phyloP scores from a whole-genome alignment of 2,329 filamentous ascomycete genomes.

The Sporothrix protearum region DNA sequence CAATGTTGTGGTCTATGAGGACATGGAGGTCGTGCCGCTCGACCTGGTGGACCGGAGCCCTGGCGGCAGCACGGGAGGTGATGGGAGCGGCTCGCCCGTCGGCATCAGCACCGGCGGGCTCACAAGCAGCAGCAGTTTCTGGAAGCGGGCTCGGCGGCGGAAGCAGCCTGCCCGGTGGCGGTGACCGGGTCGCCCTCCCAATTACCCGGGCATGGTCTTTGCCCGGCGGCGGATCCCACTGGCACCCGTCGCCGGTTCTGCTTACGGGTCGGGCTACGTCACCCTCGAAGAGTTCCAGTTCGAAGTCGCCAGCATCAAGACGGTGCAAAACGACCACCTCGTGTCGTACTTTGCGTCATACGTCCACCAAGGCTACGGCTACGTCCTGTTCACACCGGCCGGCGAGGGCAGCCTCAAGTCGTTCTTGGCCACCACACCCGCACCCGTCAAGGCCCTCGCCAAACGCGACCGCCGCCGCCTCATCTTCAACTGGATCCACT shows the following conservation, averaged over 20 bases:
- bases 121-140: neutral
- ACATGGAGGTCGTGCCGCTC: conserved; percentile 66
- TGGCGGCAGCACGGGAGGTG: conserved; percentile 25
- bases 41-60: conserved; percentile 61
- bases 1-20: conserved; percentile 58
- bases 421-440: conserved; percentile 61
- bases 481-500: conserved; percentile 71
- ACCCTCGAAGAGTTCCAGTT: conserved; percentile 54
- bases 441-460: conserved; percentile 58
- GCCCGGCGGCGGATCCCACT: conserved; percentile 57
- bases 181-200: conserved; percentile 60
- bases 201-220: conserved; percentile 55
- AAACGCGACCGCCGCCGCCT: conserved; percentile 58
- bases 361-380: conserved; percentile 59
- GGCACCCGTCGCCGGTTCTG: conserved; percentile 34
- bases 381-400: conserved; percentile 63
- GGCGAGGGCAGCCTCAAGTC: conserved; percentile 64
- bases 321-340: conserved; percentile 64
- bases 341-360: conserved; percentile 71
- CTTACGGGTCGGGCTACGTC: conserved; percentile 41
- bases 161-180: neutral
- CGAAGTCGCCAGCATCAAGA: conserved; percentile 57
- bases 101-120: neutral
- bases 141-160: conserved; percentile 16
- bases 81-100: neutral